Evolutionary conservation across 306 rosid genomes (phyloP), one percentile per base, ranked within the genome.

Genomic region (Vicia sativa): DNA sequence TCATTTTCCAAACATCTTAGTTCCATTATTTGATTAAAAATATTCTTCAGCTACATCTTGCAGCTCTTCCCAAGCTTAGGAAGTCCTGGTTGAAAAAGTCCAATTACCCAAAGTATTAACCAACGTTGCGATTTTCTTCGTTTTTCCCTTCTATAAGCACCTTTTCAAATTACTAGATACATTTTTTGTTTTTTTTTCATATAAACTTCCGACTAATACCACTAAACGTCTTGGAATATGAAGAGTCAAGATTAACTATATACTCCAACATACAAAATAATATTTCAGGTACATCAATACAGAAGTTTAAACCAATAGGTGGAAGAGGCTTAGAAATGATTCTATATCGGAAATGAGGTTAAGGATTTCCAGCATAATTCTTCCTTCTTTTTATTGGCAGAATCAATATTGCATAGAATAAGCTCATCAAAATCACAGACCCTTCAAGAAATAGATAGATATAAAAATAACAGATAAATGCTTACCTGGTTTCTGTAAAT

Each of bases 401-500:
- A 46, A 66, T 48, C 71, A 50, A 21, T 44, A 43, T 52, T 65
- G 52, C 50, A 65, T 21, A 56, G 48, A 39, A 39, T 49, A 67
- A 68, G 48, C 31, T 29, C 54, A 59, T 70, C 1, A 21, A 15
- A 62, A 64, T 79, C 68, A 52, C 38, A 59, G n/a, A 70, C 10
- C 16, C 54, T 54, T 46, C 35, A n/a, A 61, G 45, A 78, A 72
- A 53, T 62, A 49, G 8, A 77, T 38, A 42, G 12, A 65, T 44
- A 34, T 45, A 3, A 72, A 59, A 34, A 34, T 53, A 0, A 38
- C 9, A 35, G 21, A 65, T 28, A 72, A 76, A 70, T 12, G 23
- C 89, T 52, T 42, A 90, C 99, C 96, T 93, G 99, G 78, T 93
- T 90, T 44, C 86, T 86, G 78, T 49, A 93, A 58, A 93, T 61